phyloP scores from a whole-genome alignment of 2,329 filamentous ascomycete species.

The Penicillium thymicola region DNA sequence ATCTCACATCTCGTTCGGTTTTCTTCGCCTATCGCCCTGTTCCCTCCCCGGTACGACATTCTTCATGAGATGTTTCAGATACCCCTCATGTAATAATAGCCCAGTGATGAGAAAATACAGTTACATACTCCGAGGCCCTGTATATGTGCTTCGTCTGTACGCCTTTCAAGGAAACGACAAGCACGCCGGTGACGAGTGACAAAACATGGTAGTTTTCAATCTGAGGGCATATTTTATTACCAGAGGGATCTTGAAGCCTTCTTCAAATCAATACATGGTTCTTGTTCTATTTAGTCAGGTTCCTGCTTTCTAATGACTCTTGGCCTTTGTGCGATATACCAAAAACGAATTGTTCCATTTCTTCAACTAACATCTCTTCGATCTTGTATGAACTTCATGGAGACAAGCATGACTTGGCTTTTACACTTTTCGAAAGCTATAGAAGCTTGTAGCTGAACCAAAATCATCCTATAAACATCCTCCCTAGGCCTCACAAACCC shows the following conservation, averaged over 20 bases:
- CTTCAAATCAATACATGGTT: not conserved
- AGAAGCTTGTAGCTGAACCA: not conserved
- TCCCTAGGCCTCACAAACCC: too few species aligned
- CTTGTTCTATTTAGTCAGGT: not conserved
- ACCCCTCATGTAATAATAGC: not conserved
- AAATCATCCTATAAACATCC: too few species aligned
- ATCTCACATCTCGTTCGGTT: not conserved
- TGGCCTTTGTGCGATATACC: not conserved
- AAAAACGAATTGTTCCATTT: not conserved
- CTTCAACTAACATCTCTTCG: not conserved
- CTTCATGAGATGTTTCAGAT: not conserved
- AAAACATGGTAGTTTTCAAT: constrained; percentile 14
- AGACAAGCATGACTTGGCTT: too few species aligned
- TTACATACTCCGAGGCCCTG: constrained; percentile 25
- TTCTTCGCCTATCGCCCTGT: not conserved
- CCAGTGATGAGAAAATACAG: constrained; percentile 27
- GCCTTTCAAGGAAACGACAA: constrained; percentile 21
- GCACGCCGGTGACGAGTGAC: constrained; percentile 10
- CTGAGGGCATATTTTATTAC: constrained; percentile 1
- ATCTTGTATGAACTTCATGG: not conserved
- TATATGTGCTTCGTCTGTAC: constrained; percentile 28
- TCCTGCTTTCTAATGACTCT: not conserved
- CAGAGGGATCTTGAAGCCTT: not conserved
- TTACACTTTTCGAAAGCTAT: not conserved
- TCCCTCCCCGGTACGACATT: not conserved